Conservation (phyloP, 2,329 filamentous ascomycete species). For the Biscogniauxia marginata region DNA sequence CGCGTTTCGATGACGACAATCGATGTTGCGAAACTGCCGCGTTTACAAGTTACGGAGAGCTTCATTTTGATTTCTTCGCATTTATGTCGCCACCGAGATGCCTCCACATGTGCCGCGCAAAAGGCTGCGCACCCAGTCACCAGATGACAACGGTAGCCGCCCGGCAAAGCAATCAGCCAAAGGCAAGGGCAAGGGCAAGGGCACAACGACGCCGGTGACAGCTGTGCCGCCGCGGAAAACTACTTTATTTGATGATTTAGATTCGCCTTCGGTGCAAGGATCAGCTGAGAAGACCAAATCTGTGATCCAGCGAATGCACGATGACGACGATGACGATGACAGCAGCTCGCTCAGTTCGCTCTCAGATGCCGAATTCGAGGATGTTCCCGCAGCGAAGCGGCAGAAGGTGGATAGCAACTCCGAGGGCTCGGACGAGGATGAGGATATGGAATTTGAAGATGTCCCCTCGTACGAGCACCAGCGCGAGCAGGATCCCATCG, state of each 20-base stretch:
- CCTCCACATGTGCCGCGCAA: constrained; percentile 69
- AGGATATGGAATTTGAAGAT: constrained; percentile 64
- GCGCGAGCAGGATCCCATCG: constrained; percentile 45
- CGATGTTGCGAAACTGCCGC: background rate
- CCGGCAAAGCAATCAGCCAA: constrained; percentile 31
- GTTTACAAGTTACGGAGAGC: background rate
- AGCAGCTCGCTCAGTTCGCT: constrained; percentile 52
- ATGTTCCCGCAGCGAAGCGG: constrained; percentile 42
- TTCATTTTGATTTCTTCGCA: background rate
- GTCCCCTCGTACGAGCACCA: constrained; percentile 42
- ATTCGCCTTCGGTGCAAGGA: constrained; percentile 46
- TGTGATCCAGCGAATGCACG: constrained; percentile 43
- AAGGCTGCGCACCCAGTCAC: constrained; percentile 53
- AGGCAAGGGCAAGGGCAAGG: constrained; percentile 27
- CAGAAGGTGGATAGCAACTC: constrained; percentile 35
- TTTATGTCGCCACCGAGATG: constrained; percentile 45
- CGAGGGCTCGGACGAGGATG: constrained; percentile 47
- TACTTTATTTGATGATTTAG: constrained; percentile 61
- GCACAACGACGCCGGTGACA: constrained; percentile 22
- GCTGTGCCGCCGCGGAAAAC: constrained; percentile 45
- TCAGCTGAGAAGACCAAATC: constrained; percentile 44
- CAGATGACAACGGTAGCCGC: constrained; percentile 29
- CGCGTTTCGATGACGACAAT: constrained; percentile 31
- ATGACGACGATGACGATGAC: constrained; percentile 40
- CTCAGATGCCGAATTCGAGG: constrained; percentile 58